Percentiles rank a stretch among this genome's conserved stretches.
These are phyloP conservation scores for Ceratocystis ficicola DNA, from an alignment of 2,329 filamentous ascomycete genomes.

Conservation along the genomic window DNA sequence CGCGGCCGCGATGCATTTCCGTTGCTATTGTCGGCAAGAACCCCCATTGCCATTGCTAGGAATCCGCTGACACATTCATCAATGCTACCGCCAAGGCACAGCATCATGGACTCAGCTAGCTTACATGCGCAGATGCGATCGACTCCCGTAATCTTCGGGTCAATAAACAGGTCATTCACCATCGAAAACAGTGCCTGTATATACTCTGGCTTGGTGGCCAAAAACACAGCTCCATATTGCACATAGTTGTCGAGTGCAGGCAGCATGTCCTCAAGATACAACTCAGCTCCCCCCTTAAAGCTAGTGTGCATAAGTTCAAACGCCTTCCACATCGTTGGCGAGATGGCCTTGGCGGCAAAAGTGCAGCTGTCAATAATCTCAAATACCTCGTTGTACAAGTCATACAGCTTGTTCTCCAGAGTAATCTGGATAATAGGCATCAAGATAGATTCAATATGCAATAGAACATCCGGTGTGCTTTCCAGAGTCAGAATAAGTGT, in stretches of 20 bases:
- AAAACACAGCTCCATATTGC: constrained; percentile 70
- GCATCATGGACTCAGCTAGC: constrained; percentile 91
- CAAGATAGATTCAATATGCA: constrained; percentile 87
- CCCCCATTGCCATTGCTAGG: constrained; percentile 75
- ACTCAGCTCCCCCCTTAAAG: constrained; percentile 91
- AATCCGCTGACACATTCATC: constrained; percentile 84
- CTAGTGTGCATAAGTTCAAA: constrained; percentile 94
- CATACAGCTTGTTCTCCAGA: constrained; percentile 92
- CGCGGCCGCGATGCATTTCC: constrained; percentile 63
- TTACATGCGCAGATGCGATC: constrained; percentile 97
- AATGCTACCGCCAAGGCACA: constrained; percentile 78
- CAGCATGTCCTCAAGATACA: constrained; percentile 98
- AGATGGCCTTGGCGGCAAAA: constrained; percentile 91
- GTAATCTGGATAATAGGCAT: constrained; percentile 97
- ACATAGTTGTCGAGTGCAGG: constrained; percentile 97
- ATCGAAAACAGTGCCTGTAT: constrained; percentile 82
- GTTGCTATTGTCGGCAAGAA: constrained; percentile 50
- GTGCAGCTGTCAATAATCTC: constrained; percentile 99
- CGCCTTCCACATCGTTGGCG: constrained; percentile 94
- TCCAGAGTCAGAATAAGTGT: constrained; percentile 93
- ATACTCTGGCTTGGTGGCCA: constrained; percentile 75
- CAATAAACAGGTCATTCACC: constrained; percentile 88
- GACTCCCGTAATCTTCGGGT: constrained; percentile 82
- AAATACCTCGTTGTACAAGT: constrained; percentile 95
- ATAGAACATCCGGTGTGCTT: constrained; percentile 87